A percentile compares a stretch with the other conserved stretches of the same genome.
phyloP scores from a whole-genome alignment of 352 stramenopile genomes.

The Phytophthora boehmeriae region DNA sequence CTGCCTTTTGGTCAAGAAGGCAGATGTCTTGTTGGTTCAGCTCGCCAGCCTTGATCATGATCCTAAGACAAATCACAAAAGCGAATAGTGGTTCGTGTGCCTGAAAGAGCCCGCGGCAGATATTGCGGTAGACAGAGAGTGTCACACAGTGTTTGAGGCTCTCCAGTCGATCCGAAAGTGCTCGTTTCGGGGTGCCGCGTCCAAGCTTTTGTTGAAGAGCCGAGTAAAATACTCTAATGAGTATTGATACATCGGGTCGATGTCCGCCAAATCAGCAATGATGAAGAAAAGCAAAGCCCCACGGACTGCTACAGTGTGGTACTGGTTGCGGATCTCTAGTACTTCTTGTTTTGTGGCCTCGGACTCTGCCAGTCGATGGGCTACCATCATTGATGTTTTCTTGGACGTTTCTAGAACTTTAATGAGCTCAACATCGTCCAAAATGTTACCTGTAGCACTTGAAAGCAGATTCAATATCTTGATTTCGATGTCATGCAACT shows the following conservation, averaged over 20 bases:
- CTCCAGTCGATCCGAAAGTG: conserved; percentile 42
- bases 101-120: conserved; percentile 74
- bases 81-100: conserved; percentile 71
- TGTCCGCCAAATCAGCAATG: conserved; percentile 53
- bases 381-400: conserved; percentile 63
- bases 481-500: conserved; percentile 91
- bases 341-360: conserved; percentile 68
- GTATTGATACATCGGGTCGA: conserved; percentile 86
- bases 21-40: conserved; percentile 42
- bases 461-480: conserved; percentile 90
- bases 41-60: conserved; percentile 52
- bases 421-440: conserved; percentile 91
- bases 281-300: conserved; percentile 79
- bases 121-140: conserved; percentile 68
- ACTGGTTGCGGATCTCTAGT: conserved; percentile 68
- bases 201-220: conserved; percentile 68
- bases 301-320: conserved; percentile 52
- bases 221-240: conserved; percentile 76
- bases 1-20: conserved; percentile 34
- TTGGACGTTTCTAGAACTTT: conserved; percentile 69
- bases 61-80: conserved; percentile 56
- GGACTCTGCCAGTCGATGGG: conserved; percentile 57
- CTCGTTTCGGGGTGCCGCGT: conserved; percentile 35
- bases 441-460: conserved; percentile 87
- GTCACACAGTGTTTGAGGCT: conserved; percentile 54